Conservation (phyloP, 2,329 filamentous ascomycete genomes). For the Harringtonia lauricola region DNA sequence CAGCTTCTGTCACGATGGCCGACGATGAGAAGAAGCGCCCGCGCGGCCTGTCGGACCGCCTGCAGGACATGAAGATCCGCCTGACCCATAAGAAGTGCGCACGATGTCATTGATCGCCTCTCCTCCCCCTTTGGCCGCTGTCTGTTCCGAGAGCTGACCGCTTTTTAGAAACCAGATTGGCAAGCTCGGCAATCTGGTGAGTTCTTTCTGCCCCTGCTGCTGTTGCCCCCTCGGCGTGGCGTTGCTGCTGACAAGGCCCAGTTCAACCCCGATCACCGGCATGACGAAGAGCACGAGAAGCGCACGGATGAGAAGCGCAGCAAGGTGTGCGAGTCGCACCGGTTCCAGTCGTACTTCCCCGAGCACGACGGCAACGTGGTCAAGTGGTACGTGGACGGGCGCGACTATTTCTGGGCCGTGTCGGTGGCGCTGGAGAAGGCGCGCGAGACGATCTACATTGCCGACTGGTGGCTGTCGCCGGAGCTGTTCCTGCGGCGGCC, state of each 20-base stretch:
- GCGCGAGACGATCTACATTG: slow-evolving; percentile 89
- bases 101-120: background rate
- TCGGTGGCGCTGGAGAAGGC: slow-evolving; percentile 82
- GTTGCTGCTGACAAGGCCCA: slow-evolving; percentile 15
- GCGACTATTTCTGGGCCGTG: slow-evolving; percentile 93
- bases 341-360: slow-evolving; percentile 86
- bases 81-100: slow-evolving; percentile 49
- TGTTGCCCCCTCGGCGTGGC: too few relatives aligned
- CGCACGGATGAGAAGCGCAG: slow-evolving; percentile 70
- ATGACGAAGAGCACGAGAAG: slow-evolving; percentile 88
- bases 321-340: slow-evolving; percentile 59
- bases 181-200: slow-evolving; percentile 50
- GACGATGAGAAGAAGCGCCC: too few relatives aligned
- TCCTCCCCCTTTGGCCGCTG: background rate
- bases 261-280: slow-evolving; percentile 82
- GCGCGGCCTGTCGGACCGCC: slow-evolving; percentile 28
- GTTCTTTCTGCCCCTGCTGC: background rate
- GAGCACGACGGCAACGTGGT: slow-evolving; percentile 73
- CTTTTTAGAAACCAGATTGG: slow-evolving; percentile 42
- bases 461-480: slow-evolving; percentile 93
- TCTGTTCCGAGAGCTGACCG: background rate
- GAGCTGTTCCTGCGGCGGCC: slow-evolving; percentile 79
- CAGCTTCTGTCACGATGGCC: too few relatives aligned
- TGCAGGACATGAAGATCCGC: slow-evolving; percentile 42
- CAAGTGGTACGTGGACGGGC: slow-evolving; percentile 96